Percentiles rank a stretch among this genome's conserved stretches.
These are phyloP conservation scores for Phaeosphaeria sp. DNA, from an alignment of 2,329 filamentous ascomycete species.

Conservation along the genomic window DNA sequence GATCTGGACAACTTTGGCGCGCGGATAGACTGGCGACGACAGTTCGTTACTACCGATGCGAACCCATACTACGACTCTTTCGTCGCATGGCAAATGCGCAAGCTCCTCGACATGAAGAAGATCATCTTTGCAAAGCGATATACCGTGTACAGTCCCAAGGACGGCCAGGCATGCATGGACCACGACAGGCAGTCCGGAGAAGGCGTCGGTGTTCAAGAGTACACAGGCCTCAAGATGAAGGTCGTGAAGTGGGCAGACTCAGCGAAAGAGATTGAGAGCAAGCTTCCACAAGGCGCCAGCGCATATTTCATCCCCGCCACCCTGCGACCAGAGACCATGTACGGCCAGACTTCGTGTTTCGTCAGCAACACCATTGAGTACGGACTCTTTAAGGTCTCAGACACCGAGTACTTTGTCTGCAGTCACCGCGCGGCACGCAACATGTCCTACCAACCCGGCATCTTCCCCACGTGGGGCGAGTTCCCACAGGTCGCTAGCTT, in stretches of 20 bases:
- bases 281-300: conserved; percentile 78
- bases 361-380: conserved; percentile 90
- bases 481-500: conserved; percentile 78
- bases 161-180: conserved; percentile 86
- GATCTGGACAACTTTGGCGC: conserved; percentile 86
- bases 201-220: conserved; percentile 86
- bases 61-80: conserved; percentile 98
- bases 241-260: conserved; percentile 87
- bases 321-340: conserved; percentile 96
- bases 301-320: conserved; percentile 93
- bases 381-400: conserved; percentile 78
- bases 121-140: conserved; percentile 94
- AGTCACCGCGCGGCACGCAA: conserved; percentile 87
- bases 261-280: conserved; percentile 73
- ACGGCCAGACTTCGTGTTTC: conserved; percentile 95
- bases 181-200: conserved; percentile 84
- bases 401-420: conserved; percentile 78
- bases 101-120: conserved; percentile 85
- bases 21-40: conserved; percentile 90
- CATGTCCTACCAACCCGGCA: conserved; percentile 87
- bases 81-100: conserved; percentile 96
- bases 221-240: conserved; percentile 89
- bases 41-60: conserved; percentile 92
- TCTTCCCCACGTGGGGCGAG: conserved; percentile 78
- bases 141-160: conserved; percentile 88